Evolutionary conservation across 1,139 yeast species (phyloP), one percentile per base, ranked within the genome.

Genomic region (Geotrichum histeridarum): DNA sequence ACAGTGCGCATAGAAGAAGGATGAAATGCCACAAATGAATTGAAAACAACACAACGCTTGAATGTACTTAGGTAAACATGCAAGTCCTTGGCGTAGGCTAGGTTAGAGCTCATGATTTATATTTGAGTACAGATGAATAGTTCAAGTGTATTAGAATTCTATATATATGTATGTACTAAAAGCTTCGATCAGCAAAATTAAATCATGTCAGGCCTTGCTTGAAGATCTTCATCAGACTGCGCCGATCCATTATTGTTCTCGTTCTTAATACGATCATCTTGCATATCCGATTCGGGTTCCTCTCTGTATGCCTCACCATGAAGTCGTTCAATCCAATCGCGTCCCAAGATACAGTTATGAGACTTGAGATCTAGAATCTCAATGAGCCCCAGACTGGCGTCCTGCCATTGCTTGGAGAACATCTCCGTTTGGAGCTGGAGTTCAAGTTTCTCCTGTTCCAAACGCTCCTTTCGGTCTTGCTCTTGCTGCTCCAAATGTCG

Each of bases 321-420:
- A 15, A 54, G 38, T 18, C n/a, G 37, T 5, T 18, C 37, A 9
- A 54, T 46, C 57, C 57, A 54, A 15, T 54, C 57, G 8, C 45
- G 32, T 2, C 57, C 57, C 18, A 54, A 36, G 30, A 54, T 48
- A 35, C 57, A 54, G 31, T 49, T 45, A 15, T 47, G 42, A 4
- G 57, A 54, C 15, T 27, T 11, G 8, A 54, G 42, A 37, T 54
- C 54, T 30, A 33, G 36, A 3, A 54, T 27, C 11, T 8, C 30
- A 15, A 50, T 37, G 2, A 30, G 12, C 4, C 35, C 39, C 9
- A 37, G 39, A 37, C 39, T 37, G 17, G 39, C 15, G 5, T 14
- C 39, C 15, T 37, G 6, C 39, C 39, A 37, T 6, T 37, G 39
- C 15, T 14, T 17, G 15, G 39, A n/a, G 6, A 37, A 37, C 17